Percentiles rank a stretch among this genome's conserved stretches.
phyloP scores from a whole-genome alignment of 306 rosid genomes.

The Datisca glomerata region DNA sequence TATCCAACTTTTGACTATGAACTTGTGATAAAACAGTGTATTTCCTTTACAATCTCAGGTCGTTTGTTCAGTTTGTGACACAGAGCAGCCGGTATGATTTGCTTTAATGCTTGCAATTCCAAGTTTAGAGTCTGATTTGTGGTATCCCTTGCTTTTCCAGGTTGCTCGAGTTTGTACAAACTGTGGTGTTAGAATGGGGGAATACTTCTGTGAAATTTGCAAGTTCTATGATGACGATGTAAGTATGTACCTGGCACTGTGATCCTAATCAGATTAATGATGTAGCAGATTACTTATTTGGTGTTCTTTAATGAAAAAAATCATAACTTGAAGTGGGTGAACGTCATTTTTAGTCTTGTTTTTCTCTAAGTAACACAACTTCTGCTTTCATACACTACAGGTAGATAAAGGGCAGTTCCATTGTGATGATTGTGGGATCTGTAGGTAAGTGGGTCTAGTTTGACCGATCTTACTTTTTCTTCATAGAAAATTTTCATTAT shows the following conservation, averaged over 20 bases:
- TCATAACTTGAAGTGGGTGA: conserved; percentile 1
- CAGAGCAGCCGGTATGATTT: conserved; percentile 78
- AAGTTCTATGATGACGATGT: conserved; percentile 92
- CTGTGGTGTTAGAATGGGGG: conserved; percentile 93
- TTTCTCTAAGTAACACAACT: too few relatives aligned
- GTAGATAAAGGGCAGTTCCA: conserved; percentile 66
- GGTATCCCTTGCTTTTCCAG: conserved; percentile 22
- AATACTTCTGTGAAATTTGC: conserved; percentile 83
- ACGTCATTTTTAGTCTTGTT: too few relatives aligned
- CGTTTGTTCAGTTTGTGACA: conserved; percentile 85
- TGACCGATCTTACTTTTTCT: not conserved
- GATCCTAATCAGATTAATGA: too few relatives aligned
- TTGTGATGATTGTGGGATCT: conserved; percentile 93
- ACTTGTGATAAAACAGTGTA: too few relatives aligned
- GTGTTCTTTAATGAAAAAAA: conserved; percentile 1
- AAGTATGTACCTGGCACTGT: too few relatives aligned
- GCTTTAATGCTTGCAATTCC: not conserved
- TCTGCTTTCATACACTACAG: conserved; percentile 29
- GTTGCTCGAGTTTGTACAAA: conserved; percentile 80
- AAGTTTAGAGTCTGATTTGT: not conserved
- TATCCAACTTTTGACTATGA: not conserved
- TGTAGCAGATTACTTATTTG: conserved; percentile 5
- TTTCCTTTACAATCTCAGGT: too few relatives aligned
- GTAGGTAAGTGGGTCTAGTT: conserved; percentile 44
- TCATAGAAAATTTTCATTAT: too few relatives aligned